Conservation (phyloP, 2,329 filamentous ascomycete species). For the Rhinocladiella mackenziei region DNA sequence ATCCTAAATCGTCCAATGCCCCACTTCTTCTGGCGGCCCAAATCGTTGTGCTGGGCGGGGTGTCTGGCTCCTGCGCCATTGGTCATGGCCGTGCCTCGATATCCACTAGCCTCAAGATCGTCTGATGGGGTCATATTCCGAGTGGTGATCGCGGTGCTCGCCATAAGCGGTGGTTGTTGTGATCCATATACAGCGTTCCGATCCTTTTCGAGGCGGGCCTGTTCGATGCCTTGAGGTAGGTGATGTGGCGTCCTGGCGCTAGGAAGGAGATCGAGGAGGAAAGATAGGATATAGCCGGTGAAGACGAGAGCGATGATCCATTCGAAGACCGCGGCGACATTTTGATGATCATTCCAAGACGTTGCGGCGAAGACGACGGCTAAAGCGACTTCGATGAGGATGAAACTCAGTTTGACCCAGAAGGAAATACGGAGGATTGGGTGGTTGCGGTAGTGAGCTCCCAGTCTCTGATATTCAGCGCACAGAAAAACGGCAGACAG, state of each 20-base stretch:
- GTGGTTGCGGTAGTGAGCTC: slow-evolving; percentile 68
- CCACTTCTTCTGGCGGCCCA: slow-evolving; percentile 15
- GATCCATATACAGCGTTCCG: neutral
- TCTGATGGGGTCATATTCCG: slow-evolving; percentile 11
- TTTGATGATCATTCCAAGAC: slow-evolving; percentile 43
- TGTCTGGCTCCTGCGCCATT: slow-evolving; percentile 5
- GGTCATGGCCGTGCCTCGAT: slow-evolving; percentile 17
- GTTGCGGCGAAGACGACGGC: slow-evolving; percentile 61
- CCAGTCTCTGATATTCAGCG: slow-evolving; percentile 79
- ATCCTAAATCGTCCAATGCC: slow-evolving; percentile 13
- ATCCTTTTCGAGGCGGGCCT: slow-evolving; percentile 17
- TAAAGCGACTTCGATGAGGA: slow-evolving; percentile 72
- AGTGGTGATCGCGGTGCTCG: slow-evolving; percentile 16
- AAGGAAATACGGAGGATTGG: slow-evolving; percentile 72
- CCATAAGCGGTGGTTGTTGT: too few relatives aligned
- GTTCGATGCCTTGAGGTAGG: slow-evolving; percentile 38
- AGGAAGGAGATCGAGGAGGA: slow-evolving; percentile 81
- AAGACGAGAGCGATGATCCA: slow-evolving; percentile 46
- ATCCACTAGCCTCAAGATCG: slow-evolving; percentile 8
- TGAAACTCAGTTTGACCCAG: slow-evolving; percentile 81
- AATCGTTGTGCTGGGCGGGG: slow-evolving; percentile 7
- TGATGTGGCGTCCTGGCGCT: slow-evolving; percentile 60
- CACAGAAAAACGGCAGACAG: slow-evolving; percentile 84
- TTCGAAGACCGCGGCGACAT: slow-evolving; percentile 74
- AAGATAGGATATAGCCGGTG: slow-evolving; percentile 68